Conservation (phyloP, 805 yeast species). For the Pichia sporocuriosa region DNA sequence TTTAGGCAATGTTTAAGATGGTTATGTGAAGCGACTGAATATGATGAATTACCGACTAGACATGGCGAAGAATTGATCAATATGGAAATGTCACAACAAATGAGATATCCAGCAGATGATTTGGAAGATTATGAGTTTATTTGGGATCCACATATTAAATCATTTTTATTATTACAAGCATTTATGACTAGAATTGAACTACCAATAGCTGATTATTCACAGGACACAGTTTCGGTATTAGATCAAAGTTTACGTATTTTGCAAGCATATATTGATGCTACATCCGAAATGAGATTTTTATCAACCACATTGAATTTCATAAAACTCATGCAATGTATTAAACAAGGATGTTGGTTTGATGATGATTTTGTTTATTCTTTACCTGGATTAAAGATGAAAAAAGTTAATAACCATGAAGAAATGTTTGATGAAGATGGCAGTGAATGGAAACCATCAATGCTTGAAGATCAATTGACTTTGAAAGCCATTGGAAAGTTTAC, state of each 20-base stretch:
- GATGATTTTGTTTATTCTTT: conserved; percentile 56
- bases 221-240: conserved; percentile 85
- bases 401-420: conserved; percentile 15
- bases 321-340: conserved; percentile 73
- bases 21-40: conserved; percentile 61
- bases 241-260: conserved; percentile 92
- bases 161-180: conserved; percentile 66
- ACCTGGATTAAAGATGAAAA: conserved; percentile 38
- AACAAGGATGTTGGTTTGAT: conserved; percentile 84
- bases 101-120: conserved; percentile 57
- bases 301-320: conserved; percentile 56
- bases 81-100: conserved; percentile 70
- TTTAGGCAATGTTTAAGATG: conserved; percentile 60
- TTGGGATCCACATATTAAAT: conserved; percentile 86
- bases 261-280: conserved; percentile 87
- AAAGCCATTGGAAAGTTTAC: conserved; percentile 38
- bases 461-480: conserved; percentile 23
- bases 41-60: conserved; percentile 81
- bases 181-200: conserved; percentile 64
- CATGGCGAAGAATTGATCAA: conserved; percentile 89
- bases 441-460: conserved; percentile 26
- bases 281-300: conserved; percentile 75
- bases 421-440: conserved; percentile 31
- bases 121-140: conserved; percentile 52
- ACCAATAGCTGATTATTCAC: conserved; percentile 92